A percentile compares a stretch with the other conserved stretches of the same genome.
Evolutionary conservation across 2,329 filamentous ascomycete genomes (phyloP).

Genomic region (Talaromyces funiculosus): DNA sequence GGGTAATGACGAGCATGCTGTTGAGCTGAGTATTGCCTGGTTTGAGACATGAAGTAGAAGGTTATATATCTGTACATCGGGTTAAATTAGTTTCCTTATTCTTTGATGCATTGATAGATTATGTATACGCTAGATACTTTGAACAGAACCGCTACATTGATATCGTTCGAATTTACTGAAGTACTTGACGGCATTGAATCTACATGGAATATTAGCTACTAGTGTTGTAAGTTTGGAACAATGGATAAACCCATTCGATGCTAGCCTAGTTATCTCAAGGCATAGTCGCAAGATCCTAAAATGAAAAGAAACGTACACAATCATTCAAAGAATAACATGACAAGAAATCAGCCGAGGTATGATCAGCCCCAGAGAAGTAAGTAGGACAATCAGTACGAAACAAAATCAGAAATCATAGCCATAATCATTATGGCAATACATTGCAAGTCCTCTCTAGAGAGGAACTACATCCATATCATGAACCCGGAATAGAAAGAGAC

Average conservation of each 20-base stretch:
- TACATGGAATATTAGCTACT: not conserved
- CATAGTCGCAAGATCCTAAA: not conserved
- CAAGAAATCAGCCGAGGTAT: not conserved
- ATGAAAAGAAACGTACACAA: not conserved
- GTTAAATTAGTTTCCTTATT: not conserved
- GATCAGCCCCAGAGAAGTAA: not conserved
- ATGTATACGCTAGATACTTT: not conserved
- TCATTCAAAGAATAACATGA: not conserved
- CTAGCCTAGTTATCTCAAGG: not conserved
- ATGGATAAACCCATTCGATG: not conserved
- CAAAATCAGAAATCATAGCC: conserved; percentile 1
- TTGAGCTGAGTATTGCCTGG: conserved; percentile 33
- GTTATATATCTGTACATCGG: not conserved
- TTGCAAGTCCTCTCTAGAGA: not conserved
- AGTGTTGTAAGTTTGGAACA: not conserved
- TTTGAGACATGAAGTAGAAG: conserved; percentile 14
- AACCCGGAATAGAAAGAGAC: not conserved
- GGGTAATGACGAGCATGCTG: conserved; percentile 22
- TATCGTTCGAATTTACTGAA: no score
- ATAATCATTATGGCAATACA: not conserved
- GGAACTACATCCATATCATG: not conserved
- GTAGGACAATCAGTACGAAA: not conserved
- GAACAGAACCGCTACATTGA: no score
- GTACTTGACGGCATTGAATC: not conserved
- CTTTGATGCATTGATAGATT: not conserved